Evolutionary conservation across 768 basidiomycete species (phyloP).

Genomic region (Rhodotorula kratochvilovae): DNA sequence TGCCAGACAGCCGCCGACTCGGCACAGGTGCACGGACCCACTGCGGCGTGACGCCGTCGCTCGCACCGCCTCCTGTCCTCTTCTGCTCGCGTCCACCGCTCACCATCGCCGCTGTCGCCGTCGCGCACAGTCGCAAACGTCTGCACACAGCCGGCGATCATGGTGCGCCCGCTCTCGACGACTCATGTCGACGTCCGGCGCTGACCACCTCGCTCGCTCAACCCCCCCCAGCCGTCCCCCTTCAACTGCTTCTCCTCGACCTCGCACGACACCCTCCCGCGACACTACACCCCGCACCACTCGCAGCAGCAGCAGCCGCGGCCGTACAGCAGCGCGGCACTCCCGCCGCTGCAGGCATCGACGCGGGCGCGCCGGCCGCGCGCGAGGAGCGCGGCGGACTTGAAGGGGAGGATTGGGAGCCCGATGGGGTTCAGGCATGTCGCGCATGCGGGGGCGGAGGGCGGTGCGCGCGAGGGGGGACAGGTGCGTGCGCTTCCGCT

Average conservation of each 20-base stretch:
- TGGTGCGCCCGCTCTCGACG: neutral
- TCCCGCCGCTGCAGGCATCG: neutral
- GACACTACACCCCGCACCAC: no score
- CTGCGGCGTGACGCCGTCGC: no score
- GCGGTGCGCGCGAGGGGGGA: neutral
- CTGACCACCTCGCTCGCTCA: no score
- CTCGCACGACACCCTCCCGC: constrained; percentile 5
- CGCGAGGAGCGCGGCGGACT: neutral
- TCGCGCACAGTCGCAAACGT: no score
- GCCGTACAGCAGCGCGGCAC: neutral
- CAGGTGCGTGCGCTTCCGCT: neutral
- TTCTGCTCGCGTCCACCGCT: no score
- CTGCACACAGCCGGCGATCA: no score
- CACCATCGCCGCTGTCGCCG: no score
- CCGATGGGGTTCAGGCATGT: constrained; percentile 8
- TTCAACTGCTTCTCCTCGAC: constrained; percentile 4
- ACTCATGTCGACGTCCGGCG: no score
- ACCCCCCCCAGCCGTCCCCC: neutral
- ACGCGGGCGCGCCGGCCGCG: neutral
- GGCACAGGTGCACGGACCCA: no score
- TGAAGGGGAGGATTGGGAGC: neutral
- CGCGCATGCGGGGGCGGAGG: constrained; percentile 1
- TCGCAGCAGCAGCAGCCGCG: neutral
- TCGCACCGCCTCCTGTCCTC: no score
- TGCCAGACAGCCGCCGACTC: no score